Base-by-base conservation (phyloP, 129 eudicot species). In the Ambrosia trifida region DNA sequence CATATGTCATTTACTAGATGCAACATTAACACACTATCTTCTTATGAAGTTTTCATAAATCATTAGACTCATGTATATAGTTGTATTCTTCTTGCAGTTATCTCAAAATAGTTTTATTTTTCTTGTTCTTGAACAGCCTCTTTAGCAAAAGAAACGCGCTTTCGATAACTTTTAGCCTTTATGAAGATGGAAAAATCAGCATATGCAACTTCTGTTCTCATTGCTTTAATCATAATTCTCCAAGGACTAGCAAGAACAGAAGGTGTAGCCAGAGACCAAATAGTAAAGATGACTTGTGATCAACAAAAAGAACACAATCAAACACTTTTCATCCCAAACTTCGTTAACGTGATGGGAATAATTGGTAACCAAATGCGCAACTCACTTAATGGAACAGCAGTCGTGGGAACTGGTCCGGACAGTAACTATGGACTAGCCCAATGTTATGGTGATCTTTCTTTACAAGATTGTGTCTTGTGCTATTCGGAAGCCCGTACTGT, bases 361-460 rank as follows among this genome's bases (percentile, higher is more conserved):
- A 75, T 91, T 14, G 81, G 82, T 30, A 54, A 52, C 4, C 85
- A 80, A 66, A 81, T 91, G 60, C 78, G 88, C 62, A 78, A 68
- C 20, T 58, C 82, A 11, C 84, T 84, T 18, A 83, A 64, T 33
- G 96, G 87, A 38, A 72, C 45, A 24, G 86, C 90, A 18, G 31
- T 64, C 3, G 59, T 80, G 4, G 96, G 90, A 28, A 50, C 84
- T 2, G 86, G 93, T 11, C 80, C 81, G 2, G 83, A 86, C 60
- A 64, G 70, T 3, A 74, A 61, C 70, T 82, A 70, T 19, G 93
- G 84, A 9, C 73, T 91, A 1, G 90, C 96, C 7, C 97, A 91
- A 67, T 91, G 96, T 79, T 86, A 91, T 17, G 89, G 91, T 24
- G 97, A 88, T 69, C 97, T 91, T 18, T 71, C 94, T 7, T 28